Evolutionary conservation across 2,329 filamentous ascomycete species (phyloP).

Genomic region (Kalmusia sp.): DNA sequence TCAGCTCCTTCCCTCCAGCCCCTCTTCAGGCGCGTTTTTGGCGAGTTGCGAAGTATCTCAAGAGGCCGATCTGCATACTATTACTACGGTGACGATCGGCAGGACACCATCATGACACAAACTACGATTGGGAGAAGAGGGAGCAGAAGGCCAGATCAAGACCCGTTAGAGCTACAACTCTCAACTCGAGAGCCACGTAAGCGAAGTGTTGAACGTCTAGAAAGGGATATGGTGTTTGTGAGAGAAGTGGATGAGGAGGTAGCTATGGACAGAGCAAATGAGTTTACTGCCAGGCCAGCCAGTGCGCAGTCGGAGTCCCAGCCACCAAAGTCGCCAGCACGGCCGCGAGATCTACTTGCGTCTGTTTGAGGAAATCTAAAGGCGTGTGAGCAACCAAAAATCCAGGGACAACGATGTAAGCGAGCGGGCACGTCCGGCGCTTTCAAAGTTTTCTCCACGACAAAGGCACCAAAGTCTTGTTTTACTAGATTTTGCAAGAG

Average conservation of each 20-base stretch:
- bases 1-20: conserved; percentile 32
- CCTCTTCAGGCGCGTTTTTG: conserved; percentile 23
- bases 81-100: conserved; percentile 20
- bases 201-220: neutral
- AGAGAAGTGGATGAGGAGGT: conserved; percentile 14
- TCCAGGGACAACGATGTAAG: too few species aligned
- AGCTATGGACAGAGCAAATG: conserved; percentile 12
- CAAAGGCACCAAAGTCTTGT: too few species aligned
- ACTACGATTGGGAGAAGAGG: conserved; percentile 9
- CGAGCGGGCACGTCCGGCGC: too few species aligned
- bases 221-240: conserved; percentile 9
- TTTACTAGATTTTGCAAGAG: too few species aligned
- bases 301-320: conserved; percentile 10
- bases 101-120: conserved; percentile 7
- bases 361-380: conserved; percentile 14
- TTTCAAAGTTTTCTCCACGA: too few species aligned
- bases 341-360: conserved; percentile 17
- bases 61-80: conserved; percentile 19
- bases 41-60: conserved; percentile 13
- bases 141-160: neutral
- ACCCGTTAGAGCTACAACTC: conserved; percentile 4
- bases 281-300: conserved; percentile 9
- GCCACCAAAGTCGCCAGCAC: conserved; percentile 17
- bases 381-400: too few species aligned
- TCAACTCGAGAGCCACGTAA: conserved; percentile 13